phyloP scores from a whole-genome alignment of 306 rosid genomes.

The Pterocarpus santalinus region DNA sequence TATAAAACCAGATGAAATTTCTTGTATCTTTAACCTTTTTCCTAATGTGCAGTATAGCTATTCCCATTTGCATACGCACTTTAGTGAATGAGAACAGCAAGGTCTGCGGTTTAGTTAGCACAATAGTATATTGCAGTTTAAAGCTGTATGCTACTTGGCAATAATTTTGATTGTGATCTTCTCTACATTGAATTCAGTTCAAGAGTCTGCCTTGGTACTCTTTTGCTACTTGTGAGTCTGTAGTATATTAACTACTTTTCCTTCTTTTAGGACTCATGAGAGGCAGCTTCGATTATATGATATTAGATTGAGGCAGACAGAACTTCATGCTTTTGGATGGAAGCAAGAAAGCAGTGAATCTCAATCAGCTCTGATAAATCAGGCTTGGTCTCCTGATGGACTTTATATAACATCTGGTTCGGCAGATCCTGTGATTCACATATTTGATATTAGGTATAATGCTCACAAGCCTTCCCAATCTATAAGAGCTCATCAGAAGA shows the following conservation, averaged over 20 bases:
- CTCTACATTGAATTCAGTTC: slow-evolving; percentile 12
- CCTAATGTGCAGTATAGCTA: slow-evolving; percentile 14
- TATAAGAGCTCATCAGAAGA: slow-evolving; percentile 87
- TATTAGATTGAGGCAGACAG: slow-evolving; percentile 80
- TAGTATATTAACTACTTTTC: slow-evolving; percentile 6
- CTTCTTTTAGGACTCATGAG: slow-evolving; percentile 72
- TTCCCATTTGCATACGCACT: slow-evolving; percentile 23
- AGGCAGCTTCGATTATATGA: slow-evolving; percentile 93
- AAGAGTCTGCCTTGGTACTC: background rate
- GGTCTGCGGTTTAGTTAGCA: no score
- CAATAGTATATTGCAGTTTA: slow-evolving; percentile 2
- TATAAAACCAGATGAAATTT: slow-evolving; percentile 27
- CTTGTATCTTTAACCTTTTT: slow-evolving; percentile 24
- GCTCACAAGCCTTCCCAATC: slow-evolving; percentile 83
- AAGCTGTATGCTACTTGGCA: slow-evolving; percentile 9
- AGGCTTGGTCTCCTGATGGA: slow-evolving; percentile 99
- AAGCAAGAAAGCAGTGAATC: slow-evolving; percentile 98
- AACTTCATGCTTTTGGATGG: slow-evolving; percentile 96
- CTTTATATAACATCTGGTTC: slow-evolving; percentile 86
- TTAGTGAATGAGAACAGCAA: background rate
- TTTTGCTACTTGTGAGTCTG: slow-evolving; percentile 23
- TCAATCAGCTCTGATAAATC: slow-evolving; percentile 95
- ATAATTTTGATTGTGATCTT: slow-evolving; percentile 22
- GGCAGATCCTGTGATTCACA: slow-evolving; percentile 89
- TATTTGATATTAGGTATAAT: slow-evolving; percentile 87